Evolutionary conservation across 2,329 filamentous ascomycete species (phyloP).

Genomic region (Diplodia sapinea): DNA sequence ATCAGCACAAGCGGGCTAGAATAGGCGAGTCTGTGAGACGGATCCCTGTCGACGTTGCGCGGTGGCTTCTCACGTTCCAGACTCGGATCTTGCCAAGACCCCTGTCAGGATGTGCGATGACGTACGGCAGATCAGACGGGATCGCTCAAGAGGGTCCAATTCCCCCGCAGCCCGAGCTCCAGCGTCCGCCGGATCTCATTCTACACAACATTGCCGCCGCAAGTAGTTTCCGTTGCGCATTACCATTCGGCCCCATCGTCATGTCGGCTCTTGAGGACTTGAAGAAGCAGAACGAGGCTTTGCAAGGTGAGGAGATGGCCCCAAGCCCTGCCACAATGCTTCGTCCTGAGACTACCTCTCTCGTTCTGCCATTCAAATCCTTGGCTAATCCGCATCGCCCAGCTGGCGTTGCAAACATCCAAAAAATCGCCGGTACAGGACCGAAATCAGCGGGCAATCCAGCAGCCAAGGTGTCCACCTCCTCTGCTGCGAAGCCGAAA

Average conservation of each 20-base stretch:
- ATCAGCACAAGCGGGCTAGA: background rate
- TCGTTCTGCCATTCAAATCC: too few relatives aligned
- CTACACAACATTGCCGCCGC: background rate
- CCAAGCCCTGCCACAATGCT: background rate
- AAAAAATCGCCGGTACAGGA: conserved; percentile 36
- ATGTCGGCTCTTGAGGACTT: conserved; percentile 43
- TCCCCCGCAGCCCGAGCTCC: background rate
- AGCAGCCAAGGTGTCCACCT: background rate
- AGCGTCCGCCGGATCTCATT: background rate
- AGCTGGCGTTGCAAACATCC: conserved; percentile 44
- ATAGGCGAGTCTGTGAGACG: conserved; percentile 3
- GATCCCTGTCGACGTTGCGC: conserved; percentile 14
- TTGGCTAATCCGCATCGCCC: conserved; percentile 20
- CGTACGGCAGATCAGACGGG: conserved; percentile 14
- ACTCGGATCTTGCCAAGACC: conserved; percentile 21
- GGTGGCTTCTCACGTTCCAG: conserved; percentile 22
- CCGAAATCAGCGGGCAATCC: conserved; percentile 35
- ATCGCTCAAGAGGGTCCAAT: conserved; percentile 21
- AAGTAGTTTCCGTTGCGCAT: background rate
- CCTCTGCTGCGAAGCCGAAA: background rate
- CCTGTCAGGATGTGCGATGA: conserved; percentile 24
- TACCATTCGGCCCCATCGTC: background rate
- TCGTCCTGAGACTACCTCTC: background rate
- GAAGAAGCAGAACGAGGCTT: conserved; percentile 51
- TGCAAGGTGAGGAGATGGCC: conserved; percentile 46